Base-by-base conservation (phyloP, 1,284 basidiomycete species). In the Cutaneotrichosporon spelunceum region DNA sequence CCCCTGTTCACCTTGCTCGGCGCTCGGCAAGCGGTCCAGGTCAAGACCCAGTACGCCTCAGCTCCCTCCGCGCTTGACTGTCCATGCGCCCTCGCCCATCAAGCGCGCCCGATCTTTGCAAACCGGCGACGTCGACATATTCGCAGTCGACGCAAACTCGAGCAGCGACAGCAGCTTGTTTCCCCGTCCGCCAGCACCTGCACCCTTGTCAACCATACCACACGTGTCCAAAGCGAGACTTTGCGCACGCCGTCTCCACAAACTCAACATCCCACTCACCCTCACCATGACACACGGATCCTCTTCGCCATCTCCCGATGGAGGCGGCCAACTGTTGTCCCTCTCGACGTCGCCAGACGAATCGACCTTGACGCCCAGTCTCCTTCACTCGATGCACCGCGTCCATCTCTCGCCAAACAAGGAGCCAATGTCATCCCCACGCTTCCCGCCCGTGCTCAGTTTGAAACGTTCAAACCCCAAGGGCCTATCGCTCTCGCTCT, bases 391-490 rank as follows among this genome's bases (percentile, higher is more conserved):
- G 1, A 59, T 66, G 21, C 61, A 66, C 44, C 36, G 56, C 19
- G 64, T 66, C 48, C 57, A 59, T 24, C 61, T 66, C 21, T 29
- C 63, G n/a, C 56, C 56, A n/a, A 45, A 23, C 13, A 39, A 36
- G 52, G 52, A 34, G 13, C 29, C 55, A 23, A 58, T 60, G 9
- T 10, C 39, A 45, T 36, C 36, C 13, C 44, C 56, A 14, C 45
- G 45, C 23, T 53, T 72, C 11, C 64, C 67, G 11, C 63, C 66
- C 36, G 56, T 58, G 27, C 48, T 71, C 47, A 60, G 63, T 23
- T 57, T 72, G 61, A 72, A 72, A 54, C 70, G 74, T 34, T 53
- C 69, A 45, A 75, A 75, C 60, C 71, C 72, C 10, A 77, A 77
- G 59, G 69, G 70, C 13, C 63, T 76, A 4, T 72, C 71, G 3